phyloP scores from a whole-genome alignment of 2,329 filamentous ascomycete genomes.

The Orbilia brochopaga region DNA sequence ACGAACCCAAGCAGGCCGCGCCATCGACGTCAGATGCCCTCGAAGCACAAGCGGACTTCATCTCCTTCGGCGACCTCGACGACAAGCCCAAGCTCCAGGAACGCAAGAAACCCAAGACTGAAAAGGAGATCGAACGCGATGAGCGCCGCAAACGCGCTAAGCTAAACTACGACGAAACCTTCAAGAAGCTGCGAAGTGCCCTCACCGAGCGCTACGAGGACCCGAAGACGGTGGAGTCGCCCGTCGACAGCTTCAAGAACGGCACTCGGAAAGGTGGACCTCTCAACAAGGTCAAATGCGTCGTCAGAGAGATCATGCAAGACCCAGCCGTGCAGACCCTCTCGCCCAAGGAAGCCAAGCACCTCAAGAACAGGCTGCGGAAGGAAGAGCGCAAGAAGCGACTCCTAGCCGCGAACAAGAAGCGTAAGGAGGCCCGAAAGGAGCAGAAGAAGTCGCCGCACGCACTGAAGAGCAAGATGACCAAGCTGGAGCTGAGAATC shows the following conservation, averaged over 20 bases:
- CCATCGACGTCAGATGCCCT: constrained; percentile 13
- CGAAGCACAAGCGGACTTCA: constrained; percentile 33
- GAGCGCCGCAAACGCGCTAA: constrained; percentile 20
- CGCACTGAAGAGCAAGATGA: constrained; percentile 32
- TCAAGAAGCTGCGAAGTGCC: constrained; percentile 31
- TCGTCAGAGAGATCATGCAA: constrained; percentile 35
- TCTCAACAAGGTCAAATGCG: constrained; percentile 24
- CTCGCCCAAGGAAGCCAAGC: constrained; percentile 39
- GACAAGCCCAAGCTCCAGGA: constrained; percentile 31
- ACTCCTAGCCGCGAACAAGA: constrained; percentile 30
- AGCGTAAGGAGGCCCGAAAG: constrained; percentile 21
- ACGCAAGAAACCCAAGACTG: constrained; percentile 36
- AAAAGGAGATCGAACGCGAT: constrained; percentile 39
- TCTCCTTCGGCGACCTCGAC: constrained; percentile 31
- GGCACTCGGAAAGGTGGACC: constrained; percentile 12
- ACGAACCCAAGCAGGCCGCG: constrained; percentile 23
- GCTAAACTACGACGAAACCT: constrained; percentile 27
- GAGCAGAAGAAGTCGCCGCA: constrained; percentile 33
- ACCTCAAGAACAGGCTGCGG: constrained; percentile 30
- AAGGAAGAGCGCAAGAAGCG: constrained; percentile 46
- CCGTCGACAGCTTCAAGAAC: constrained; percentile 21
- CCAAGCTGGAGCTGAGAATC: constrained; percentile 28
- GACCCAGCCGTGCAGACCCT: constrained; percentile 22
- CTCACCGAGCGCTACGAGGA: constrained; percentile 28
- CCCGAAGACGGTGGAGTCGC: constrained; percentile 2